Evolutionary conservation across 331 rosid species (phyloP), one percentile per base, ranked within the genome.

Genomic region (Stylosanthes scabra): DNA sequence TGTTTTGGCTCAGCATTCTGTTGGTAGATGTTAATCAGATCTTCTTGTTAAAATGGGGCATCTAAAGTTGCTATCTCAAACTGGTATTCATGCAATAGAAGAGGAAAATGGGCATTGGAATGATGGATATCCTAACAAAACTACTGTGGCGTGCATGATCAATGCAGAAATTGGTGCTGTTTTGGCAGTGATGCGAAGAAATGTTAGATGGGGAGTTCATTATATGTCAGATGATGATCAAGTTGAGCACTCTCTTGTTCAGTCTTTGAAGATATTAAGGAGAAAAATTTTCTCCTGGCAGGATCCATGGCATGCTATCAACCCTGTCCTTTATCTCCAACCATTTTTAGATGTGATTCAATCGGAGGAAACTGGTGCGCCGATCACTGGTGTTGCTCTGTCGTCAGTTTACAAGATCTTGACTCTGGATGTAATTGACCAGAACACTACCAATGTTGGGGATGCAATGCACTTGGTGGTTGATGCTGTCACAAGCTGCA

Each of bases 101-200:
- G 97, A 87, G 81, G 99, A 88, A 83, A 81, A 87, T 57, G 97
- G 82, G 84, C 85, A 81, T 59, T 78, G 54, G 25, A 88, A 82
- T 77, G 88, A 70, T 66, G 68, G 70, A 9, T 65, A 74, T 81
- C 85, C 96, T 52, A 86, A 69, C 54, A 88, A 84, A 84, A 83
- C 91, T 66, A 83, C 96, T 70, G 70, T 94, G 59, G 93, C 97
- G 29, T 91, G 97, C 91, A 91, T 90, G 88, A 88, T 91, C 83
- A 94, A 91, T 90, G 84, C 99, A 44, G 99, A 94, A 86, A 86
- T 94, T 34, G 96, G 97, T 72, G 89, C 97, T 54, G 99, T 94
- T 78, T 87, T 94, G 82, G 96, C 97, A 14, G 97, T 94, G 52
- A 94, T 94, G 99, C 87, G 97, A 79, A 91, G 99, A 83, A 94